These are phyloP conservation scores for Clonostachys sp. DNA, from an alignment of 2,329 filamentous ascomycete genomes.

Conservation along the genomic window DNA sequence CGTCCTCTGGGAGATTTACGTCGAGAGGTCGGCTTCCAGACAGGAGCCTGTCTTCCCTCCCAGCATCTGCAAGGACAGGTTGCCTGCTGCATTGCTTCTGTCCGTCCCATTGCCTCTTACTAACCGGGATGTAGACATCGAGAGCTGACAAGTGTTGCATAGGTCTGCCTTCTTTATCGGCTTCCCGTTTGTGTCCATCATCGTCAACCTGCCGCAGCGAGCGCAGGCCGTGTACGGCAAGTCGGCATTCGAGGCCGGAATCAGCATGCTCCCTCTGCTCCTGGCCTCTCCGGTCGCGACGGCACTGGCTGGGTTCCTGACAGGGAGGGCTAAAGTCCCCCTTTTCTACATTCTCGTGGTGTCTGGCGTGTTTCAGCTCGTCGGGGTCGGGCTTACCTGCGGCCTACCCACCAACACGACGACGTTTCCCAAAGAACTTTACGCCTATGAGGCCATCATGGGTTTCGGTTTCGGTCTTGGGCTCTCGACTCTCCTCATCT, in stretches of 20 bases:
- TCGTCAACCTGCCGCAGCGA: conserved; percentile 28
- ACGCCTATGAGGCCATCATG: conserved; percentile 26
- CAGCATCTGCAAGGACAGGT: conserved; percentile 19
- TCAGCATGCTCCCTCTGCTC: conserved; percentile 21
- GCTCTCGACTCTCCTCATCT: conserved; percentile 14
- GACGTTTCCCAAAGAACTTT: conserved; percentile 16
- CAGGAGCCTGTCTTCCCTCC: conserved; percentile 28
- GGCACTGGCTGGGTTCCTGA: too few species aligned
- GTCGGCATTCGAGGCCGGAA: conserved; percentile 19
- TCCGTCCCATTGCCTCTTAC: conserved; percentile 18
- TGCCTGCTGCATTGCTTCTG: conserved; percentile 22
- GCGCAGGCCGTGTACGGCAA: conserved; percentile 23
- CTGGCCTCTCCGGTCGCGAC: too few species aligned
- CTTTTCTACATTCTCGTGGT: too few species aligned
- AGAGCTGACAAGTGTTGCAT: too few species aligned
- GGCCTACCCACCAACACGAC: too few species aligned
- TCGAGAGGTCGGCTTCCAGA: conserved; percentile 7
- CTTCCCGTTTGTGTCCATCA: conserved; percentile 22
- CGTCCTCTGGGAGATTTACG: neutral
- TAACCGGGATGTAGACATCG: too few species aligned
- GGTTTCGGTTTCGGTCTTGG: conserved; percentile 28
- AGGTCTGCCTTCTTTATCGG: too few species aligned
- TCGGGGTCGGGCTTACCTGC: too few species aligned
- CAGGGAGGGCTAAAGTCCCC: too few species aligned
- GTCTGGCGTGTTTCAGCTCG: too few species aligned